A percentile compares a stretch with the other conserved stretches of the same genome.
Evolutionary conservation across 345 rosid species (phyloP).

Genomic region (Angophora floribunda): DNA sequence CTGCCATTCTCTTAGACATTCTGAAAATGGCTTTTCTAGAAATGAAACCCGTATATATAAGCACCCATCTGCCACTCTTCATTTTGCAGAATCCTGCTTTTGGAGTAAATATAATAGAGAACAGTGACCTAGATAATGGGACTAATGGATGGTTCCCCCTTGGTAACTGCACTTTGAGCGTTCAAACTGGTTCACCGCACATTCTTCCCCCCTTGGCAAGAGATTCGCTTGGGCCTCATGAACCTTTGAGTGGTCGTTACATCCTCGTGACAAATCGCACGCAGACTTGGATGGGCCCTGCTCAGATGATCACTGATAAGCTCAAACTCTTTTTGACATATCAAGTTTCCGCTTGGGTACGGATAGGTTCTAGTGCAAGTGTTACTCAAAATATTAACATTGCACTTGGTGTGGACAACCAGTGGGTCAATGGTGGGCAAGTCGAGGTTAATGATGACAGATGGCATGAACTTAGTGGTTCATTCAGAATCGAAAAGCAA

Average conservation of each 20-base stretch:
- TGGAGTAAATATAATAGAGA: slow-evolving; percentile 67
- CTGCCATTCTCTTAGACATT: background rate
- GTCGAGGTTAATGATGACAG: slow-evolving; percentile 53
- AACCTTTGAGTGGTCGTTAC: slow-evolving; percentile 63
- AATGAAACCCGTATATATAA: background rate
- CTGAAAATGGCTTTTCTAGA: background rate
- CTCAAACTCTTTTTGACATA: slow-evolving; percentile 72
- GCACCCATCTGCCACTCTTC: background rate
- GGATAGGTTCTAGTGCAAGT: slow-evolving; percentile 46
- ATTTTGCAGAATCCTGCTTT: slow-evolving; percentile 54
- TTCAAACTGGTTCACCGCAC: slow-evolving; percentile 70
- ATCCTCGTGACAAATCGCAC: slow-evolving; percentile 69
- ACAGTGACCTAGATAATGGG: slow-evolving; percentile 53
- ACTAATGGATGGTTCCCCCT: slow-evolving; percentile 87
- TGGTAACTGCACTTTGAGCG: slow-evolving; percentile 62
- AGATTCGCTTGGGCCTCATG: slow-evolving; percentile 60
- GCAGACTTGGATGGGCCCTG: slow-evolving; percentile 98
- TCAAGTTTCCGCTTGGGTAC: slow-evolving; percentile 91
- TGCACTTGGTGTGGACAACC: slow-evolving; percentile 76
- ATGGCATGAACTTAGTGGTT: slow-evolving; percentile 94
- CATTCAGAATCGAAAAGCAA: slow-evolving; percentile 91
- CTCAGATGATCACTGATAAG: slow-evolving; percentile 82
- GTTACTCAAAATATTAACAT: slow-evolving; percentile 80
- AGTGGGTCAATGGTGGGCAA: slow-evolving; percentile 97
- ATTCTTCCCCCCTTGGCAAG: slow-evolving; percentile 76